Conservation (phyloP, 2,329 filamentous ascomycete species). For the Neocucurbitaria cava region DNA sequence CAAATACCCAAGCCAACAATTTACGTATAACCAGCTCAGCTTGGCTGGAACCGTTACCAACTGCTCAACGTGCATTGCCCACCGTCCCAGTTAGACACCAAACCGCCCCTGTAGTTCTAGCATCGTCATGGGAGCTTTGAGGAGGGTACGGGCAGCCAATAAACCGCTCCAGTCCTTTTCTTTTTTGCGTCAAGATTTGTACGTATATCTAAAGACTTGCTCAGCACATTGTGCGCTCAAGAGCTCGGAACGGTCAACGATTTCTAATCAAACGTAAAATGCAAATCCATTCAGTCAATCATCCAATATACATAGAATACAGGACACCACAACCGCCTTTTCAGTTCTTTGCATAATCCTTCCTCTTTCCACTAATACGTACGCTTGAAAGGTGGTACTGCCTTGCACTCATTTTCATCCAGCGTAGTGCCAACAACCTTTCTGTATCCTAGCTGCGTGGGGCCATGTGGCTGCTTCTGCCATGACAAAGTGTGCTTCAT, state of each 20-base stretch:
- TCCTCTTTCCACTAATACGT: conserved; percentile 69
- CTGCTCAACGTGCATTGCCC: not conserved
- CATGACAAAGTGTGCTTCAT: conserved; percentile 99
- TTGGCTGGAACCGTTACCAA: conserved; percentile 10
- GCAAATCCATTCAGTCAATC: conserved; percentile 19
- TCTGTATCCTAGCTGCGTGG: conserved; percentile 87
- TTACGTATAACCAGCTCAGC: not conserved
- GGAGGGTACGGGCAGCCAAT: not conserved
- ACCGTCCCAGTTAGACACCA: not conserved
- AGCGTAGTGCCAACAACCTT: conserved; percentile 81
- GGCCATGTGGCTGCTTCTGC: conserved; percentile 90
- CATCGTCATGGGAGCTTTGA: not conserved
- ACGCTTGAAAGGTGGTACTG: conserved; percentile 95
- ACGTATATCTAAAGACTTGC: not conserved
- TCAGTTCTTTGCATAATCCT: conserved; percentile 2
- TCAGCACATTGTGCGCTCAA: not conserved
- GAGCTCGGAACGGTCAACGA: not conserved
- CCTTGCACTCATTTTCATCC: conserved; percentile 95
- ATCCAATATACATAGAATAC: conserved; percentile 48
- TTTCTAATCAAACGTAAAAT: conserved; percentile 16
- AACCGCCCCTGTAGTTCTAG: not conserved
- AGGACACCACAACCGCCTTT: conserved; percentile 19
- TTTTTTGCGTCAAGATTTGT: not conserved
- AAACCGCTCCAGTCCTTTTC: not conserved
- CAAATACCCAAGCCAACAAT: not conserved